phyloP scores from a whole-genome alignment of 768 basidiomycete genomes.

The Flagelloscypha sp. region DNA sequence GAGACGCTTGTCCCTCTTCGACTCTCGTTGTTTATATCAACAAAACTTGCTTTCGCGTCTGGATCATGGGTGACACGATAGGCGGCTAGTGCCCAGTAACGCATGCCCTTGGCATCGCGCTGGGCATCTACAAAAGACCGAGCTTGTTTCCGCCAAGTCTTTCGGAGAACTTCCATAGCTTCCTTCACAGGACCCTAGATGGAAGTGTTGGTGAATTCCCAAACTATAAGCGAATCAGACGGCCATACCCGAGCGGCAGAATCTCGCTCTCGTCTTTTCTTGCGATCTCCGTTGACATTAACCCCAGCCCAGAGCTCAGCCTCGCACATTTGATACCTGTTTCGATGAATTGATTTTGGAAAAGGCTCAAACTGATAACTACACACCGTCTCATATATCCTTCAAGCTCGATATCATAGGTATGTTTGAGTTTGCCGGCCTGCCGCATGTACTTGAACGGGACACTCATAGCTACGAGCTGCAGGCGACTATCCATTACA shows the following conservation, averaged over 20 bases:
- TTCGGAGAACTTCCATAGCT: conserved; percentile 6
- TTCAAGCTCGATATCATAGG: conserved; percentile 11
- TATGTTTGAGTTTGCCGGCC: conserved; percentile 10
- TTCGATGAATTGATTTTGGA: neutral
- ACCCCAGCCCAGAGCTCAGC: conserved; percentile 12
- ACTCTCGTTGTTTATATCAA: conserved; percentile 11
- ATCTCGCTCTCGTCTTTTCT: conserved; percentile 8
- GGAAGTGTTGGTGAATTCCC: neutral
- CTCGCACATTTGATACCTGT: conserved; percentile 9
- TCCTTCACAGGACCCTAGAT: conserved; percentile 12
- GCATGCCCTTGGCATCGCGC: conserved; percentile 1
- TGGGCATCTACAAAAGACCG: conserved; percentile 10
- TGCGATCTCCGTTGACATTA: conserved; percentile 9
- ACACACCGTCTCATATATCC: conserved; percentile 10
- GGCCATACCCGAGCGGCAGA: conserved; percentile 10
- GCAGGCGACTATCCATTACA: conserved; percentile 5
- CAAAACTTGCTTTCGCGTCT: conserved; percentile 1
- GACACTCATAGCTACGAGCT: conserved; percentile 5
- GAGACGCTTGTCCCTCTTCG: conserved; percentile 11
- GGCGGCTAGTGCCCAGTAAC: conserved; percentile 10
- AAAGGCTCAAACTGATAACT: neutral
- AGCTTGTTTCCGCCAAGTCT: conserved; percentile 3
- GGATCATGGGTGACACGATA: conserved; percentile 10
- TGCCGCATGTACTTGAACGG: conserved; percentile 1
- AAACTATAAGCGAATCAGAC: neutral